Percentiles rank a stretch among this genome's conserved stretches.
Conservation (phyloP, 345 rosid species). For the Noccaea bulbosa region DNA sequence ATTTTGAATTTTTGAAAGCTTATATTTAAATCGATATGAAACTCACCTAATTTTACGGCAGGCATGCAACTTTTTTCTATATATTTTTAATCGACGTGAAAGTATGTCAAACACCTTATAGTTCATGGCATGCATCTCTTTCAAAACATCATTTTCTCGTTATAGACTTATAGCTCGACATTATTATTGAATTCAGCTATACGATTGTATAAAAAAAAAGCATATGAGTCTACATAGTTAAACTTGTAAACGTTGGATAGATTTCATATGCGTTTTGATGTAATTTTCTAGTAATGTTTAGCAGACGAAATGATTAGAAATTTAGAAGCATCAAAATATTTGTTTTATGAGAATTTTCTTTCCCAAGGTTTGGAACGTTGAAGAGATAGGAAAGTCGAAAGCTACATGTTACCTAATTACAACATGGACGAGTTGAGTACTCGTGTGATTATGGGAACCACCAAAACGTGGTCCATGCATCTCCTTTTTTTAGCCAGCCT, state of each 20-base stretch:
- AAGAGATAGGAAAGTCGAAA: conserved; percentile 36
- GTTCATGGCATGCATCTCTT: background rate
- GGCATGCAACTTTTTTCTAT: background rate
- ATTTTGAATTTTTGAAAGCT: background rate
- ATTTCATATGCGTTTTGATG: background rate
- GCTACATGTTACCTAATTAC: conserved; percentile 42
- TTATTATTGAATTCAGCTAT: no score
- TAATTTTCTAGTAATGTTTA: background rate
- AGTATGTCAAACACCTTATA: background rate
- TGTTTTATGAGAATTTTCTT: conserved; percentile 15
- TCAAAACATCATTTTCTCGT: no score
- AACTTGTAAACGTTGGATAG: no score
- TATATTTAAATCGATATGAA: background rate
- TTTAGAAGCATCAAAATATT: background rate
- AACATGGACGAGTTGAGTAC: conserved; percentile 30
- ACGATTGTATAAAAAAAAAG: no score
- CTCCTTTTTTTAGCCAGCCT: conserved; percentile 32
- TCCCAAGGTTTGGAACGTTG: conserved; percentile 33
- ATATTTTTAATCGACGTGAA: background rate
- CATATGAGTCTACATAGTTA: no score
- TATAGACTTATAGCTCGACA: no score
- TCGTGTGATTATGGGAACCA: conserved; percentile 47
- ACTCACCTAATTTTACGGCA: conserved; percentile 13
- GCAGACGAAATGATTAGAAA: conserved; percentile 5
- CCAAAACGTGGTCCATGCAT: conserved; percentile 45